Evolutionary conservation across 352 stramenopile species (phyloP), one percentile per base, ranked within the genome.

Genomic region (Globisporangium perplexum): DNA sequence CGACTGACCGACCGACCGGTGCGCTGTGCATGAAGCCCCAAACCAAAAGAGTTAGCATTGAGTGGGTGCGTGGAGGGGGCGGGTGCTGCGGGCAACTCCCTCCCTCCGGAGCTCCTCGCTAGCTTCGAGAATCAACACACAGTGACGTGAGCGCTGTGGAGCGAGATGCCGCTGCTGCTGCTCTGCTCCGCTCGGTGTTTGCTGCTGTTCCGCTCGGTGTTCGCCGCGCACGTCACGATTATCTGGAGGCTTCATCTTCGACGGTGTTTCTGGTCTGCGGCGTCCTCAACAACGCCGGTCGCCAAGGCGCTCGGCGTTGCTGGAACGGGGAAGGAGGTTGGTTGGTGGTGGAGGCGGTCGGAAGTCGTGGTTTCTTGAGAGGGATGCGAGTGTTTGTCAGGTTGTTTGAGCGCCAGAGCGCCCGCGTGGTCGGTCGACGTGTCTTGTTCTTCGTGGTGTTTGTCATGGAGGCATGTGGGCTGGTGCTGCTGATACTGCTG

Each of bases 301-400:
- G 14, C 33, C 4, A 12, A 3, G 12, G 14, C 14, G 33, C 33
- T 12, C 12, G 33, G 8, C 12, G 33, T 18, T 39, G 14, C 14
- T 39, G 33, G 33, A 18, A 39, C 33, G 33, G 33, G 33, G 33
- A 39, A 7, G 12, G 14, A 18, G 33, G 33, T n/a, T 39, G 33
- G 33, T 39, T 39, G 33, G 33, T 39, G 31, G 33, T 39, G 11
- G 33, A 6, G 31, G 31, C 15, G 14, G 31, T 38, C 33, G 33
- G 14, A 39, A 6, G 33, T 39, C 12, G 12, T 39, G 33, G 33
- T 18, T 39, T 39, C 12, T 49, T 23, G 44, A 36, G 14, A 20
- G 35, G 35, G 20, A 7, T 53, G 20, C 11, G 12, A 12, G 33
- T 50, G 35, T 58, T 58, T 58, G 11, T 58, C 31, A 5, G 26